Base-by-base conservation (phyloP, 228 moss, liverwort and hornwort species). In the Sphagnum fallax region DNA sequence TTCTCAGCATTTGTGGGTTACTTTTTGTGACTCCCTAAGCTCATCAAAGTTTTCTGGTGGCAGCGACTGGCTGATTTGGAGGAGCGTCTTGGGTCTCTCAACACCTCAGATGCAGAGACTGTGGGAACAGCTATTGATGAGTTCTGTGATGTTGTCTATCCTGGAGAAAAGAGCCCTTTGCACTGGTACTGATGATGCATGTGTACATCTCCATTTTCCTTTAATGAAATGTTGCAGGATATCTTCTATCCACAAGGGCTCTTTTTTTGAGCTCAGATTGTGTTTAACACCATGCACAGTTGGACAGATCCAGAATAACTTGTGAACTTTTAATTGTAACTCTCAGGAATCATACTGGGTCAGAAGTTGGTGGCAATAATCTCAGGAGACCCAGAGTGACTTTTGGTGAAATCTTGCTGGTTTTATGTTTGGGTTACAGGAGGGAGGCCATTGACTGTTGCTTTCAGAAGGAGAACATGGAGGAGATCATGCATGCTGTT, bases 111-210 rank as follows among this genome's bases (percentile, higher is more conserved):
- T 71, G 67, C 81, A 32, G 92, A 87, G 67, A 89, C 92, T 70
- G 78, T 98, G 15, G 86, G 90, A 61, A 90, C 80, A 63, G 98
- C 98, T 61, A 82, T 98, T 64, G 90, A 98, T 76, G 98, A 98
- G 71, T 94, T 90, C 73, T 93, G 98, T 76, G 94, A 98, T 82
- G 90, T 92, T 69, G 98, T 94, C 32, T 93, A 93, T 75, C 82
- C 93, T 16, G 90, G 87, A 65, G 90, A 90, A 62, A 92, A 80
- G 52, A 98, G 98, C 62, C 94, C 92, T 53, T 71, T 91, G 67
- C 92, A 90, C 78, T 79, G 89, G 97, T 91, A 75, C 57, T 61
- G 10, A 60, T 32, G 32, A 32, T 32, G 32, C 32, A 32, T 32
- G 15, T 12, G 32, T 32, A 32, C 32, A 32, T 32, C 32, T 32